phyloP scores from a whole-genome alignment of 176 grass and related monocot species.

The Hsuehochloa calcarea region DNA sequence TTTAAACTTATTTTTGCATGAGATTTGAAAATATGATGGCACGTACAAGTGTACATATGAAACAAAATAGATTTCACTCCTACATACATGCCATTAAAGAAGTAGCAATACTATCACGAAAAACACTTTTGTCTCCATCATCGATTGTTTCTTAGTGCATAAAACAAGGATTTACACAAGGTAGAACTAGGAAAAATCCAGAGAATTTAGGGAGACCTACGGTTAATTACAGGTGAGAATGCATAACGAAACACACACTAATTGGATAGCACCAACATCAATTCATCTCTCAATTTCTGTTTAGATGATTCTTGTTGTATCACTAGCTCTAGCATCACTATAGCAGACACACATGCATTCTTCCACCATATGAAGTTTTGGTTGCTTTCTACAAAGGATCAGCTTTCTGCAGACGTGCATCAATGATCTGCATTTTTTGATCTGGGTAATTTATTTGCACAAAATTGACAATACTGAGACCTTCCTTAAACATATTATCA shows the following conservation, averaged over 20 bases:
- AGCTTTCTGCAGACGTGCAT: neutral
- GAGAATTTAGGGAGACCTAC: conserved; percentile 23
- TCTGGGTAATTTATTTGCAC: neutral
- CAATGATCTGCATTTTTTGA: conserved; percentile 1
- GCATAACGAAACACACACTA: neutral
- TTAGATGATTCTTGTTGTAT: too few relatives aligned
- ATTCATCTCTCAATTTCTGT: conserved; percentile 7
- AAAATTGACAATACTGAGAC: neutral
- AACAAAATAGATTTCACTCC: too few relatives aligned
- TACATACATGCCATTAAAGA: too few relatives aligned
- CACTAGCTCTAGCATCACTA: neutral
- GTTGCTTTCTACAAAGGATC: neutral
- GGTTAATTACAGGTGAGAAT: conserved; percentile 9
- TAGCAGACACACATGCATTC: neutral
- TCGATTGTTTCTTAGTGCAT: too few relatives aligned
- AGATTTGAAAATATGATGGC: too few relatives aligned
- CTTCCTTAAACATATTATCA: conserved; percentile 6
- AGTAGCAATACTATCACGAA: too few relatives aligned
- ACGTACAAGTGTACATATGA: too few relatives aligned
- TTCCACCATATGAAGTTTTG: neutral
- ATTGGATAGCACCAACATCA: neutral
- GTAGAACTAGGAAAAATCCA: neutral
- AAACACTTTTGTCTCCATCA: too few relatives aligned
- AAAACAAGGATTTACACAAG: conserved; percentile 5
- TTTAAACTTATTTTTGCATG: too few relatives aligned